Conservation (phyloP, 768 basidiomycete genomes). For the Tephrocybe sp. region DNA sequence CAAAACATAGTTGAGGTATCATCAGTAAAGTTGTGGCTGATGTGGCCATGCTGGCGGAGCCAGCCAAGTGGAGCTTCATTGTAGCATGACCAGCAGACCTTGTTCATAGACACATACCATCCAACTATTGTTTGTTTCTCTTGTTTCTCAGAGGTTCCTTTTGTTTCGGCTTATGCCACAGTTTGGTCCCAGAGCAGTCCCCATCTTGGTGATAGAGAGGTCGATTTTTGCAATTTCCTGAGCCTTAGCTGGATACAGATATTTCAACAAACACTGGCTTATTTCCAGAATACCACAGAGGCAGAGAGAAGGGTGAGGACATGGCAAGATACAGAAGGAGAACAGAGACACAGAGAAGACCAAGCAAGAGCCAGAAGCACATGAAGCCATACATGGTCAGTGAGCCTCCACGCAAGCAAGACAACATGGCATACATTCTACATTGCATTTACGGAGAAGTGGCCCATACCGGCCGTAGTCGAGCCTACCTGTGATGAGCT, state of each 20-base stretch:
- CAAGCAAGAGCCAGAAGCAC: background rate
- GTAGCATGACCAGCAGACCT: background rate
- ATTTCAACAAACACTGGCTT: background rate
- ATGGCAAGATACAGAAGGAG: background rate
- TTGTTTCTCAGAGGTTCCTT: background rate
- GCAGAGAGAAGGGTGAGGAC: background rate
- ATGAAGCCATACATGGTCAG: background rate
- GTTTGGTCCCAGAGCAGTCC: background rate
- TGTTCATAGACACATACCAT: too few relatives aligned
- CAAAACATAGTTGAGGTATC: too few relatives aligned
- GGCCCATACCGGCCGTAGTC: background rate
- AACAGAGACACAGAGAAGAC: background rate
- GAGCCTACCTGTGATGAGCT: constrained; percentile 1
- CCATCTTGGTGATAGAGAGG: constrained; percentile 8
- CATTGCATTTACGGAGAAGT: background rate
- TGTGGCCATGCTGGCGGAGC: constrained; percentile 1
- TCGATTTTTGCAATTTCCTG: background rate
- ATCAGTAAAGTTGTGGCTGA: too few relatives aligned
- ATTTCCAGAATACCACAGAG: background rate
- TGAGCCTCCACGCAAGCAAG: background rate
- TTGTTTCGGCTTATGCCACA: background rate
- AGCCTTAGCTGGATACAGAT: background rate
- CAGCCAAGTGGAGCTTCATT: background rate
- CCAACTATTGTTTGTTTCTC: background rate
- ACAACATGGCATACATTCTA: background rate